These are phyloP conservation scores for Kwoniella europaea DNA, from an alignment of 768 basidiomycete species.

Conservation along the genomic window DNA sequence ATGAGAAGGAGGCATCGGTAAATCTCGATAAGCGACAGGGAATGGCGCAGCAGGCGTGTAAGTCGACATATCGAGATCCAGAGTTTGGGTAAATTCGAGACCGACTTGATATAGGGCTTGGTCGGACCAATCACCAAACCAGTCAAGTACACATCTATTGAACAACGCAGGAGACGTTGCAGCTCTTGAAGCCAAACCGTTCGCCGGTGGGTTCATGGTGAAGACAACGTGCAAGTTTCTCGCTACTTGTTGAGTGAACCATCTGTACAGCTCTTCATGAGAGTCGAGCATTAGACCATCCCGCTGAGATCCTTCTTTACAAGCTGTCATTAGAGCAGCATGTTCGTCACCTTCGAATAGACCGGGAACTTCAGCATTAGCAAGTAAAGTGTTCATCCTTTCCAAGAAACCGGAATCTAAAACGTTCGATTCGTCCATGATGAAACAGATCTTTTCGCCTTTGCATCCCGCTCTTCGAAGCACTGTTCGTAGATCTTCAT, in stretches of 20 bases:
- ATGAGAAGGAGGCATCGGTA: slow-evolving; percentile 84
- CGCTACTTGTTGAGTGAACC: slow-evolving; percentile 98
- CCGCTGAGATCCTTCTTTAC: slow-evolving; percentile 98
- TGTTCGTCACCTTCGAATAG: slow-evolving; percentile 99
- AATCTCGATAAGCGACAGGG: slow-evolving; percentile 84
- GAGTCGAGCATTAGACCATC: slow-evolving; percentile 98
- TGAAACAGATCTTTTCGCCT: slow-evolving; percentile 98
- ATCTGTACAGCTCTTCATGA: slow-evolving; percentile 93
- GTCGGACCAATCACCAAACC: slow-evolving; percentile 99
- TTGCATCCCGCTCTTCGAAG: slow-evolving; percentile 96
- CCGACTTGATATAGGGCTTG: slow-evolving; percentile 98
- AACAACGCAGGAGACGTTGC: slow-evolving; percentile 92
- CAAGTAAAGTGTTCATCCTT: slow-evolving; percentile 98
- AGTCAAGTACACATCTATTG: slow-evolving; percentile 98
- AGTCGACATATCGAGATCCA: slow-evolving; percentile 85
- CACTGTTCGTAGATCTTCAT: slow-evolving; percentile 93
- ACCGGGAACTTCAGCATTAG: slow-evolving; percentile 99
- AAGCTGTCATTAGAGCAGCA: slow-evolving; percentile 96
- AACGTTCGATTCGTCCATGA: slow-evolving; percentile 99
- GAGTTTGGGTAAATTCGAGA: slow-evolving; percentile 89
- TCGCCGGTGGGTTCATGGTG: slow-evolving; percentile 98
- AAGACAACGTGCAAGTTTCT: slow-evolving; percentile 98
- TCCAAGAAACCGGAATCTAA: slow-evolving; percentile 98
- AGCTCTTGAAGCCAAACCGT: slow-evolving; percentile 91
- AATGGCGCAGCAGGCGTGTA: slow-evolving; percentile 81